These are phyloP conservation scores for Dictyostelium discoideum DNA, from an alignment of 78 protist species.

Conservation along the genomic window DNA sequence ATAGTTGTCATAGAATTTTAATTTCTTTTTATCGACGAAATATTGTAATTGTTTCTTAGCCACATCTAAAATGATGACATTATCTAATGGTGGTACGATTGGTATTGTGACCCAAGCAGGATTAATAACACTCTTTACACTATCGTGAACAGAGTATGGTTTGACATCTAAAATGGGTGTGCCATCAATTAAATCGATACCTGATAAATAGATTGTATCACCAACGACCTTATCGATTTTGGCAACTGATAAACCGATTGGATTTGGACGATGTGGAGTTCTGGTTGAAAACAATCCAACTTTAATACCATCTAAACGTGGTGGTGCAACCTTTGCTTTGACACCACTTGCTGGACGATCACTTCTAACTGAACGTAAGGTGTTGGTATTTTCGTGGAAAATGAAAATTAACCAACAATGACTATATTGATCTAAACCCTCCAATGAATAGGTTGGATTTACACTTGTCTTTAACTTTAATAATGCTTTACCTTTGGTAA, in stretches of 20 bases:
- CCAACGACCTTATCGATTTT: constrained; percentile 77
- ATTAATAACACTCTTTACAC: constrained; percentile 7
- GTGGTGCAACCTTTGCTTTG: constrained; percentile 81
- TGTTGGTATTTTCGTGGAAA: constrained; percentile 81
- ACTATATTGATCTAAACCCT: constrained; percentile 77
- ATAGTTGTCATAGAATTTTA: constrained; percentile 68
- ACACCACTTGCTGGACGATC: constrained; percentile 72
- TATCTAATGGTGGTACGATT: constrained; percentile 37
- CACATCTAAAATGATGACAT: constrained; percentile 5
- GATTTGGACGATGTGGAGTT: constrained; percentile 81
- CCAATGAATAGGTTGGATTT: constrained; percentile 47
- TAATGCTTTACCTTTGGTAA: constrained; percentile 66
- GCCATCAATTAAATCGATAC: constrained; percentile 80
- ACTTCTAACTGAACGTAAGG: constrained; percentile 35
- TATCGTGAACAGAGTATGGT: constrained; percentile 81
- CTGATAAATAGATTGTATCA: constrained; percentile 44
- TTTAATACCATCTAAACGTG: constrained; percentile 70
- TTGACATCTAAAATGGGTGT: constrained; percentile 90
- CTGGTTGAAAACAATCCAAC: constrained; percentile 81
- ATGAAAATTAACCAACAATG: constrained; percentile 91
- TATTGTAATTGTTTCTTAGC: constrained; percentile 31
- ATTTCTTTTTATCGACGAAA: background rate
- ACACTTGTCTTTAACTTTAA: constrained; percentile 13
- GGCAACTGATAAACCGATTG: constrained; percentile 70
- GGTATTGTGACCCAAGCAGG: constrained; percentile 58